Base-by-base conservation (phyloP, 2,329 filamentous ascomycete genomes). In the Aspergillus awamori region DNA sequence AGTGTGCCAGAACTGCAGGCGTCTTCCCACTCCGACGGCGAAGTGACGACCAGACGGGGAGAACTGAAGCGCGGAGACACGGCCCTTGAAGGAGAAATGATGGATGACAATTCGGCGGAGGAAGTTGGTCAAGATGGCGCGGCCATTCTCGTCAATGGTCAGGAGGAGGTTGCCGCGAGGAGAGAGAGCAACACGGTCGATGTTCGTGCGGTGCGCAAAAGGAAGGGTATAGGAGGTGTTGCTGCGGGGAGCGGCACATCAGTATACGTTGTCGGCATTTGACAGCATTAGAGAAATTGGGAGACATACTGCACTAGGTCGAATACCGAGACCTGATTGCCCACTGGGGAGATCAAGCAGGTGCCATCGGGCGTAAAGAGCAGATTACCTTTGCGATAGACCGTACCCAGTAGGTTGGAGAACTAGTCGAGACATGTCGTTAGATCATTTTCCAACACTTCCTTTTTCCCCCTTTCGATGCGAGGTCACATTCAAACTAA, bases 371-470 rank as follows among this genome's bases (percentile, higher is more conserved):
- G 92, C 71, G 92, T 96, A 83, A 96, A 99, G 75, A 97, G 86
- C 73, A 99, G 86, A 77, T 98, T 99, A 80, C 96, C 95, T 86
- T 93, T 92, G 82, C 93, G 92, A 83, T 98, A 99, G 75, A 99
- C 95, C 69, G 95, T 99, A 76, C 95, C 96, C 73, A 99, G 87
- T 76, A 99, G 86, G 80, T 98, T 99, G 77, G 94, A 97, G 81
- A 99, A 99, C 93, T 97, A 61, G 53, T 45, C 20, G 15, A 30
- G 33, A 10, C 5, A 38, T 52, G 59, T 53, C 60, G 58, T 55
- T n/a, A 17, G 38, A 38, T 8, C 38, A 36, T 38, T 33, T 49
- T 45, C 6, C 11, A 15, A 7, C 24, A 20, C 10, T 38, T 13
- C 10, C 13, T 39, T 4, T 48, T 4, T 48, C 10, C 17, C 11